These are phyloP conservation scores for Capsella rubella DNA, from an alignment of 441 rosid species.

Conservation along the genomic window DNA sequence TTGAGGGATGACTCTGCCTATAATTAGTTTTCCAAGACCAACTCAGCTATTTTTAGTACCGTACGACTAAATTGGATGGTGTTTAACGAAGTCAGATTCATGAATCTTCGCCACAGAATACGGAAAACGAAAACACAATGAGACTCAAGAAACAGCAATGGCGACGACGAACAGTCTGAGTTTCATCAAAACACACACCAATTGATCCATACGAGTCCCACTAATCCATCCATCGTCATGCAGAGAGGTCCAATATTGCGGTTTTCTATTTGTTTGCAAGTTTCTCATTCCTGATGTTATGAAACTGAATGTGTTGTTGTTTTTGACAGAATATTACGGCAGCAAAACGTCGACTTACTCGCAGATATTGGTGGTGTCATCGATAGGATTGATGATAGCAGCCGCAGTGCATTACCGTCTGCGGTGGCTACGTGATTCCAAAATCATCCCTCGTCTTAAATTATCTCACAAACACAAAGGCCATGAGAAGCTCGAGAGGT, in stretches of 20 bases:
- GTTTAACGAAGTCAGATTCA: conserved; percentile 13
- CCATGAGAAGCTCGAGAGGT: conserved; percentile 81
- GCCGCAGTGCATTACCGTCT: conserved; percentile 64
- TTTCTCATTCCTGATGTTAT: not conserved
- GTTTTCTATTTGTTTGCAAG: not conserved
- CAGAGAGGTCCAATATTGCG: conserved; percentile 37
- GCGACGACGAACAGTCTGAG: conserved; percentile 25
- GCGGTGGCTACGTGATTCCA: conserved; percentile 59
- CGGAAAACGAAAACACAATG: conserved; percentile 28
- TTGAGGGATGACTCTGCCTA: not conserved
- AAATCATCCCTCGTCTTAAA: conserved; percentile 70
- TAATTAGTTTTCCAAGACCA: conserved; percentile 1
- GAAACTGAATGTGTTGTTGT: conserved; percentile 10
- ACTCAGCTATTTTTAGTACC: conserved; percentile 29
- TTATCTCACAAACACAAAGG: conserved; percentile 53
- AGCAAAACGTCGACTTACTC: conserved; percentile 52
- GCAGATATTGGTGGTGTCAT: conserved; percentile 72
- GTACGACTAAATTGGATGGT: conserved; percentile 26
- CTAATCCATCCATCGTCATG: conserved; percentile 20
- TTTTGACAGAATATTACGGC: conserved; percentile 40
- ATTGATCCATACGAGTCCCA: conserved; percentile 10
- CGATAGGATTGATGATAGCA: conserved; percentile 67
- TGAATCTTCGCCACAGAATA: conserved; percentile 19
- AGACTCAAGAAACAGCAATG: conserved; percentile 38
- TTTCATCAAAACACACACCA: conserved; percentile 21